Evolutionary conservation across 2,329 filamentous ascomycete genomes (phyloP), one percentile per base, ranked within the genome.

Genomic region (Colletotrichum sp.): DNA sequence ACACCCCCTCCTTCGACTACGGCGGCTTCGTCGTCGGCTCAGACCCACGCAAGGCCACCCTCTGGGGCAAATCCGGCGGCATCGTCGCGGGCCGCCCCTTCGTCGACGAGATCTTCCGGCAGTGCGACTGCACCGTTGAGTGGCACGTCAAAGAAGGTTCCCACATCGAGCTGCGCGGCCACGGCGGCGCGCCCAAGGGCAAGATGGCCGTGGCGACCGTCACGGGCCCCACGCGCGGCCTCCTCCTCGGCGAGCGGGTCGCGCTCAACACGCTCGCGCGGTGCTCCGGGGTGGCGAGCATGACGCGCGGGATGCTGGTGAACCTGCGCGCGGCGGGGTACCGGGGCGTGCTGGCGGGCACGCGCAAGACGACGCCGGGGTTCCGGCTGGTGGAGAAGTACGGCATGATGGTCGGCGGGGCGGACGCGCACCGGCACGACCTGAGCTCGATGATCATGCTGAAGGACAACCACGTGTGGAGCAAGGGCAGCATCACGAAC

Each of bases 381-480:
- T 99, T 99, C 87, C 91, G 97, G 13, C 87, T 99, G 6, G 96
- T 99, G 12, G 97, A 99, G 86, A 99, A 99, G 87, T 99, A 99
- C 85, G 97, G 96, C 79, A 98, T 99, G 94, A 88, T 98, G 26
- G 94, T 98, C 18, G 97, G 96, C 72, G 97, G 97, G 13, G 96
- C 95, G 18, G 97, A 99, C 85, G 92, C 93, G 4, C 97, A 99
- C 85, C 90, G 97, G 36, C 95, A 98, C 86, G 97, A 99, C 84
- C 88, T 99, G 72, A 94, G 93, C 83, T 92, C 93, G 78, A 99
- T 99, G 97, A 96, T 96, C 72, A 99, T 99, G 97, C 90, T 99
- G 78, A 99, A 99, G 88, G 97, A 99, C 86, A 99, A 99, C 86
- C 97, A 99, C 86, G 94, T 99, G 73, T 98, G 96, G 94, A 95